These are phyloP conservation scores for Lachancea waltii DNA, from an alignment of 805 yeast species.

Conservation along the genomic window DNA sequence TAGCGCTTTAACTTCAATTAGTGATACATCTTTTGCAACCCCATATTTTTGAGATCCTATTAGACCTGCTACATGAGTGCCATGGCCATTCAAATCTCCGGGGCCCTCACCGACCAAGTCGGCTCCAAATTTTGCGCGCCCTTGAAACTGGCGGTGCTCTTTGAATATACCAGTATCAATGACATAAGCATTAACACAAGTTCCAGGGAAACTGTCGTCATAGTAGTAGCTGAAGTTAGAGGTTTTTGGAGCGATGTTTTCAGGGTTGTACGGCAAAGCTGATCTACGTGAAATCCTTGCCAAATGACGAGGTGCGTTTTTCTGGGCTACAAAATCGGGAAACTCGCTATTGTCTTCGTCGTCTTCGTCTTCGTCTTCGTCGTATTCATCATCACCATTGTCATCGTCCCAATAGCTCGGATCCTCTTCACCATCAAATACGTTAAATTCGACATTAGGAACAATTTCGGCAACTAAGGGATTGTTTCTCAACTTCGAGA, in stretches of 20 bases:
- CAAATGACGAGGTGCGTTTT: constrained; percentile 58
- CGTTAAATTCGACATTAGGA: constrained; percentile 56
- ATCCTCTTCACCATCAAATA: constrained; percentile 36
- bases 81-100: constrained; percentile 79
- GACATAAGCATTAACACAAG: constrained; percentile 64
- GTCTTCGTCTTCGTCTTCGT: constrained; percentile 8
- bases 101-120: constrained; percentile 56
- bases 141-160: constrained; percentile 57
- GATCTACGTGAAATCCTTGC: constrained; percentile 52
- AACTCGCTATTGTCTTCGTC: constrained; percentile 5
- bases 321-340: constrained; percentile 26
- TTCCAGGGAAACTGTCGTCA: constrained; percentile 43
- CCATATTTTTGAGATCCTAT: constrained; percentile 77
- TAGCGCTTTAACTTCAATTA: constrained; percentile 72
- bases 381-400: constrained; percentile 11
- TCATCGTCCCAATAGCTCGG: constrained; percentile 9
- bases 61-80: constrained; percentile 90
- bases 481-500: constrained; percentile 44
- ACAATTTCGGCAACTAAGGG: constrained; percentile 65
- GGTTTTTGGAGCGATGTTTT: constrained; percentile 17
- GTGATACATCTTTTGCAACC: constrained; percentile 61
- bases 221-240: constrained; percentile 40
- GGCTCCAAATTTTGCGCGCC: constrained; percentile 51
- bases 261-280: constrained; percentile 28
- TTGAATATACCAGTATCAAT: constrained; percentile 77